These are phyloP conservation scores for Diaporthe amygdali DNA, from an alignment of 2,329 filamentous ascomycete genomes.

Conservation along the genomic window DNA sequence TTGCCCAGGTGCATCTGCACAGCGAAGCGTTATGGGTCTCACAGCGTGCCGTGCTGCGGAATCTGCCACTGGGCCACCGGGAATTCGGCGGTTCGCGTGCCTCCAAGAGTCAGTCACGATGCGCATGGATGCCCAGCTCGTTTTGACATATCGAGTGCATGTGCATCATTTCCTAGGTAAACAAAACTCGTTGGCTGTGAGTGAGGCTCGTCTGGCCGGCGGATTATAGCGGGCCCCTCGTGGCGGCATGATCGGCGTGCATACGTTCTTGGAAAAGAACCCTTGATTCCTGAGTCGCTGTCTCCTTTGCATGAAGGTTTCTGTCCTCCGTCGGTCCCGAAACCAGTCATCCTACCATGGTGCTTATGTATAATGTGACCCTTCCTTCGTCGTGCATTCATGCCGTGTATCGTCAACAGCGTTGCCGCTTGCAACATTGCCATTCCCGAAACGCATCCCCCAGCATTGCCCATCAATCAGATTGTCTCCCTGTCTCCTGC, in stretches of 20 bases:
- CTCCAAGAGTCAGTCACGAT: not conserved
- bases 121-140: conserved; percentile 3
- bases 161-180: not conserved
- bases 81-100: not conserved
- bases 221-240: not conserved
- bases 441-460: not conserved
- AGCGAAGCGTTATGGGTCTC: not conserved
- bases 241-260: not conserved
- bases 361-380: conserved; percentile 14
- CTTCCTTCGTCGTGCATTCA: not conserved
- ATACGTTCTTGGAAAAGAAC: not conserved
- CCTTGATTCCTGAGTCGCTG: not conserved
- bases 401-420: conserved; percentile 11
- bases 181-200: not conserved
- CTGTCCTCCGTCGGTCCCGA: not conserved
- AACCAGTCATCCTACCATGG: not conserved
- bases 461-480: not conserved
- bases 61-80: not conserved
- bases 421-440: not conserved
- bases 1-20: not conserved
- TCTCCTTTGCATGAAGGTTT: not conserved
- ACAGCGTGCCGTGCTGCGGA: not conserved
- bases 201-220: not conserved
- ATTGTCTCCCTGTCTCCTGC: not conserved
- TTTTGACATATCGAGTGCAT: conserved; percentile 9